phyloP scores from a whole-genome alignment of 176 grass and related monocot species.

The Dactylis glomerata region DNA sequence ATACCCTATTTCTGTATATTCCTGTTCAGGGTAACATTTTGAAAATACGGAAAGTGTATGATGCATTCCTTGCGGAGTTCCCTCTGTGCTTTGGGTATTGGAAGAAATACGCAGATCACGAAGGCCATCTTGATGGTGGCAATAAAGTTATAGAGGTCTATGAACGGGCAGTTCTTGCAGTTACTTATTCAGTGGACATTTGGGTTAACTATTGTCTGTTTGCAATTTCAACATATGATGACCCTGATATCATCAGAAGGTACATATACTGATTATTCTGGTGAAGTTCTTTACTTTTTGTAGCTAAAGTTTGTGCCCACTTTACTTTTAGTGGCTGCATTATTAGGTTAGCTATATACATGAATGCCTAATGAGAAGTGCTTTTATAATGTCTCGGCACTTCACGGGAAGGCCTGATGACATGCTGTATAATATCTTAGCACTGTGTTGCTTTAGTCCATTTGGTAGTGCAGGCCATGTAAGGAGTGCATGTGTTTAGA shows the following conservation, averaged over 20 bases:
- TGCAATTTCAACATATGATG: conserved; percentile 89
- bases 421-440: not conserved
- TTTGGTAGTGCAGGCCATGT: not conserved
- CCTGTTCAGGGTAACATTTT: conserved; percentile 60
- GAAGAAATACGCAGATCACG: conserved; percentile 99
- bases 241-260: conserved; percentile 90
- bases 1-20: not conserved
- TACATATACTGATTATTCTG: conserved; percentile 12
- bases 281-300: not conserved
- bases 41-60: conserved; percentile 91
- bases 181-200: conserved; percentile 99
- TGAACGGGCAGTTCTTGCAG: conserved; percentile 90
- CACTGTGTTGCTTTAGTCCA: not conserved
- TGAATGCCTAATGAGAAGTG: conserved; percentile 27
- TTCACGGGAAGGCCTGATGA: not conserved
- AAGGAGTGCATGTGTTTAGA: not conserved
- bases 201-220: conserved; percentile 92
- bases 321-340: conserved; percentile 17
- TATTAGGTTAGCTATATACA: conserved; percentile 11
- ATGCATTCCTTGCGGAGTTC: conserved; percentile 85
- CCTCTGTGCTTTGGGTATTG: conserved; percentile 98
- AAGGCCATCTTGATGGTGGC: conserved; percentile 61
- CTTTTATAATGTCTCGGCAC: conserved; percentile 18
- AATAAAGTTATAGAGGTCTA: conserved; percentile 91
- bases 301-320: conserved; percentile 3